Evolutionary conservation across 2,329 filamentous ascomycete species (phyloP).

Genomic region (Zymoseptoria passerinii): DNA sequence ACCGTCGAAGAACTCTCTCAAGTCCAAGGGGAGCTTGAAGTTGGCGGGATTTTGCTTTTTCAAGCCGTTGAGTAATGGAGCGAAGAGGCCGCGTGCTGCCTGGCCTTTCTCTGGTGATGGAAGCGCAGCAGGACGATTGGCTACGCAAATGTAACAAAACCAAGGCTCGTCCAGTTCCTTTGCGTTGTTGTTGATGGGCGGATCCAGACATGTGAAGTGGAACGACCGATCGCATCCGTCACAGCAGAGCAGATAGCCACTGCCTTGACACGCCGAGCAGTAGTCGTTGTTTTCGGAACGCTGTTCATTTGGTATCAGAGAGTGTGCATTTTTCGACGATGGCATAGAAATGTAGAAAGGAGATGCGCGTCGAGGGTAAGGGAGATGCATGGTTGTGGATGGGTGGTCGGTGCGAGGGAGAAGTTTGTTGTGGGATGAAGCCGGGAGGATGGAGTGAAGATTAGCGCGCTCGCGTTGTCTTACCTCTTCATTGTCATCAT

Average conservation of each 20-base stretch:
- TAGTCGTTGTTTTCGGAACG: constrained; percentile 69
- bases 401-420: constrained; percentile 15
- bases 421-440: constrained; percentile 10
- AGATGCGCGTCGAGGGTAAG: constrained; percentile 19
- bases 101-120: constrained; percentile 26
- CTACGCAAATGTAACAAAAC: constrained; percentile 70
- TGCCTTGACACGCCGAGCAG: constrained; percentile 77
- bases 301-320: constrained; percentile 35
- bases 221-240: constrained; percentile 86
- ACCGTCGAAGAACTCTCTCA: constrained; percentile 71
- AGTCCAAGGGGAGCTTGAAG: constrained; percentile 54
- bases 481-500: constrained; percentile 50
- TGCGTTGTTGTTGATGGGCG: constrained; percentile 52
- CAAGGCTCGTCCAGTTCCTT: constrained; percentile 56
- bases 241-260: constrained; percentile 82
- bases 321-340: constrained; percentile 9
- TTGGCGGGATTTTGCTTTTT: constrained; percentile 29
- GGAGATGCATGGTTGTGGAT: constrained; percentile 24
- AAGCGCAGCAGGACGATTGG: constrained; percentile 27
- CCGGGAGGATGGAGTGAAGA: constrained; percentile 7
- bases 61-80: constrained; percentile 50
- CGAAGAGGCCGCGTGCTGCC: constrained; percentile 48
- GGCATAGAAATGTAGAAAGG: constrained; percentile 15
- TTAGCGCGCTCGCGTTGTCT: constrained; percentile 30
- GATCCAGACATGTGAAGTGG: constrained; percentile 82